Evolutionary conservation across 768 basidiomycete genomes (phyloP), one percentile per base, ranked within the genome.

Genomic region (Chalciporus pseudorubinellus): DNA sequence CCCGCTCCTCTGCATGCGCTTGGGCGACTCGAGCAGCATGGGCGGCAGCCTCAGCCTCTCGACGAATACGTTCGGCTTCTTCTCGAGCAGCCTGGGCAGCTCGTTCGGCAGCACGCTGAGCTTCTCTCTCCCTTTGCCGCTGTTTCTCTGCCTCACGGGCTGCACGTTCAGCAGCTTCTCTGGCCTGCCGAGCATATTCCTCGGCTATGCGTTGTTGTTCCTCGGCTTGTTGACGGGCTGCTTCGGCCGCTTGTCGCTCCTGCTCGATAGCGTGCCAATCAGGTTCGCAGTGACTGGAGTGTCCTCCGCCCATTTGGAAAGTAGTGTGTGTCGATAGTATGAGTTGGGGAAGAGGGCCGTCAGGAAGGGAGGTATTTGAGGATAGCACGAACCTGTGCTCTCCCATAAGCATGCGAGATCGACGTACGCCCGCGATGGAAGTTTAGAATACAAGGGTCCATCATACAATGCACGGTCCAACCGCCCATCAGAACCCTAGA

Each of bases 1-100:
- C 67, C 9, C 57, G 46, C 4, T 60, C 63, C 40, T 68, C 67
- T 0, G 65, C 66, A 22, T 50, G 39, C 26, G 65, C 53, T 21
- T 18, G 50, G 13, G 67, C 66, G 6, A 55, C 21, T 9, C 56
- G 49, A n/a, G 62, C 67, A 19, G 62, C 67, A 42, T 41, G 39
- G 6, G 42, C 53, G 0, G 67, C 65, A 6, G 58, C 63, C 19
- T 67, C 63, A 16, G 7, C 21, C 41, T 59, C 53, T 19, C 53
- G 57, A 22, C 58, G 59, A 6, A 65, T 38, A 9, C 65, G 63
- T 19, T 63, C 55, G 3, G 55, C 63, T 44, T 67, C 66, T 10
- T 48, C 55, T 3, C 55, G 31, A 44, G 63, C 67, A 18, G 48
- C 60, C 38, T 51, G 48, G 16, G 60, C 67, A 6, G 63, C 65